Evolutionary conservation across 2,329 filamentous ascomycete species (phyloP), one percentile per base, ranked within the genome.

Genomic region (Trichoderma sp.): DNA sequence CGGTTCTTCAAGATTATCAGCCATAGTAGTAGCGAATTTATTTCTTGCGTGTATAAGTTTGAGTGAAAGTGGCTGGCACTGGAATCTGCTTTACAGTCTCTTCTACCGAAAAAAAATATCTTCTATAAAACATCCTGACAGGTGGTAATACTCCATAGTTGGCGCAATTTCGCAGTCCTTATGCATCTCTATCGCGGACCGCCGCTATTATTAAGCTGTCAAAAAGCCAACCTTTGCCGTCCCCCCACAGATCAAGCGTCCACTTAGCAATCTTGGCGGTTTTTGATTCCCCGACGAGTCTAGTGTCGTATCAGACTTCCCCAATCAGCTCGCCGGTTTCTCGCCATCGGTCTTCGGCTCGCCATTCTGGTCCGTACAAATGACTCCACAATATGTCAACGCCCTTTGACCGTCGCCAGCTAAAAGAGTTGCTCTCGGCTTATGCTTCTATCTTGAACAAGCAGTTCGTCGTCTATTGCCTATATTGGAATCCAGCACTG

Each of bases 231-330:
- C 32, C 15, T 13, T 3, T 12, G 13, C 12, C 17, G 29, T 7
- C 13, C 15, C 45, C 45, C 59, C 59, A 52, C 32, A 63, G 32
- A 63, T 37, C 59, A 63, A 63, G 42, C 19, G 59, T 50, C 45
- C 35, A 54, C 10, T 37, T 34, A 32, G 53, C 32, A 7, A 6
- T 17, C 69, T 70, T 69, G 69, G 69, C 68, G 69, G 67, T 22
- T 65, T 66, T 45, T 65, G 59, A 13, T 42, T 15, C 69, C 64
- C 7, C 17, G 35, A 39, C 4, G 17, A 56, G 67, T 27, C 57
- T 70, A 69, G 58, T 52, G 39, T 53, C 56, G 61, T 25, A 59
- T 52, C 15, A 34, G 25, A 65, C 32, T 65, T 45, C 52, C 50
- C 63, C 63, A 65, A 65, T 65, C 63, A 65, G 37, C 63, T 65